Evolutionary conservation across 1,139 yeast species (phyloP).

Genomic region (Yamadazyma atlantica): DNA sequence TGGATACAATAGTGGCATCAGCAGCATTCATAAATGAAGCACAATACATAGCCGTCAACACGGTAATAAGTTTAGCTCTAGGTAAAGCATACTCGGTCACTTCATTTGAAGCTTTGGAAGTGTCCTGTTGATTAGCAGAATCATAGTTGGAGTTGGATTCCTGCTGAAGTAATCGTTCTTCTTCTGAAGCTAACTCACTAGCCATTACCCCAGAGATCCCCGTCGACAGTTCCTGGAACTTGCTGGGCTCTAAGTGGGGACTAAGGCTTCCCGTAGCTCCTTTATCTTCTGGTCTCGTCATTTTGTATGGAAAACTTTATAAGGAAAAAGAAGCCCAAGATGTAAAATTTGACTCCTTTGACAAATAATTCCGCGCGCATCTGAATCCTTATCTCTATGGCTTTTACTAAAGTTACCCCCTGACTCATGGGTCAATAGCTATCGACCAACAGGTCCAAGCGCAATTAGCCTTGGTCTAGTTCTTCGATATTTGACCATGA

Average conservation of each 20-base stretch:
- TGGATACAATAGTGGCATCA: constrained; percentile 46
- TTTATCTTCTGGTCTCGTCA: neutral
- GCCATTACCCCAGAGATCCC: constrained; percentile 50
- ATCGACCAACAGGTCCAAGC: too few species aligned
- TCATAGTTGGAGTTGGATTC: neutral
- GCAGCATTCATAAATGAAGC: constrained; percentile 44
- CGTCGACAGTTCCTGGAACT: constrained; percentile 36
- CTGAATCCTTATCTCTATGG: neutral
- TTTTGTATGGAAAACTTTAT: neutral
- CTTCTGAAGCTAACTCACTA: constrained; percentile 47
- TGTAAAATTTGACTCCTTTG: neutral
- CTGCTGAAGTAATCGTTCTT: constrained; percentile 22
- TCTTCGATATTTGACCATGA: too few species aligned
- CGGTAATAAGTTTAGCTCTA: constrained; percentile 26
- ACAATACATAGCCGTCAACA: constrained; percentile 37
- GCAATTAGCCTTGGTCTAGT: too few species aligned
- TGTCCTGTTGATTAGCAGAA: constrained; percentile 3
- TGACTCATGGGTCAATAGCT: too few species aligned
- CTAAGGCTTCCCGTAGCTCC: neutral
- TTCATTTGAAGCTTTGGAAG: constrained; percentile 8
- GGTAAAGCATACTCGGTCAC: constrained; percentile 36
- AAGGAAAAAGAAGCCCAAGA: neutral
- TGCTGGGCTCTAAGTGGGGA: constrained; percentile 22
- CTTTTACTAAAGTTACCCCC: too few species aligned
- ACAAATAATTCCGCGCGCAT: neutral